A percentile compares a stretch with the other conserved stretches of the same genome.
These are phyloP conservation scores for Drosera capensis DNA, from an alignment of 148 eudicot species.

Conservation along the genomic window DNA sequence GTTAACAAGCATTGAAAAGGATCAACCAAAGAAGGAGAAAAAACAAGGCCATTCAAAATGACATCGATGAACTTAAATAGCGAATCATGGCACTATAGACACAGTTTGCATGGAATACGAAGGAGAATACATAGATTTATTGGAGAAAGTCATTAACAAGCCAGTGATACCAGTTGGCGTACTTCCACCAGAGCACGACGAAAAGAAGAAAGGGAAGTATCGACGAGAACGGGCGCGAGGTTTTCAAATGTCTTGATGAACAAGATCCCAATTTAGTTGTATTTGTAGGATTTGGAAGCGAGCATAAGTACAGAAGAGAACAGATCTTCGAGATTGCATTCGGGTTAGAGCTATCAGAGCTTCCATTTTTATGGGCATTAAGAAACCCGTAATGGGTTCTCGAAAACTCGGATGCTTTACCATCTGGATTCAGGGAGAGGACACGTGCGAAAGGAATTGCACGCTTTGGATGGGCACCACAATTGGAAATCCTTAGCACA, in stretches of 20 bases:
- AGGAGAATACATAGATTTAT: constrained; percentile 9
- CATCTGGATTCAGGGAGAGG: neutral
- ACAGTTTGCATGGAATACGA: constrained; percentile 11
- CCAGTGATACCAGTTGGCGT: constrained; percentile 11
- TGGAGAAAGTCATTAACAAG: neutral
- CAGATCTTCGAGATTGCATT: constrained; percentile 12
- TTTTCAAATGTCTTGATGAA: constrained; percentile 13
- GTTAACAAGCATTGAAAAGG: too few species aligned
- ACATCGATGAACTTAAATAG: too few species aligned
- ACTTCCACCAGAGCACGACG: constrained; percentile 5
- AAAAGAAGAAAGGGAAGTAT: neutral
- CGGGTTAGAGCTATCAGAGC: constrained; percentile 9
- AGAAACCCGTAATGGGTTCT: constrained; percentile 6
- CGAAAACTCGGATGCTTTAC: constrained; percentile 3
- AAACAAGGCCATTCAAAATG: too few species aligned
- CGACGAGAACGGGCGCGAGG: constrained; percentile 5
- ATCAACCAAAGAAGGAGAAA: too few species aligned
- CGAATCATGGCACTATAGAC: too few species aligned
- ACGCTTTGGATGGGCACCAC: constrained; percentile 19
- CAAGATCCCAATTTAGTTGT: constrained; percentile 7
- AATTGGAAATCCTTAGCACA: constrained; percentile 15
- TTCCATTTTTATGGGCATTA: constrained; percentile 14
- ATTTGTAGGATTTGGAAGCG: constrained; percentile 19
- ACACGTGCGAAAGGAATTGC: constrained; percentile 5
- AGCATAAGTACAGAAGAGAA: constrained; percentile 7